These are phyloP conservation scores for Pulveroboletus sp. DNA, from an alignment of 1,284 basidiomycete species.

Conservation along the genomic window DNA sequence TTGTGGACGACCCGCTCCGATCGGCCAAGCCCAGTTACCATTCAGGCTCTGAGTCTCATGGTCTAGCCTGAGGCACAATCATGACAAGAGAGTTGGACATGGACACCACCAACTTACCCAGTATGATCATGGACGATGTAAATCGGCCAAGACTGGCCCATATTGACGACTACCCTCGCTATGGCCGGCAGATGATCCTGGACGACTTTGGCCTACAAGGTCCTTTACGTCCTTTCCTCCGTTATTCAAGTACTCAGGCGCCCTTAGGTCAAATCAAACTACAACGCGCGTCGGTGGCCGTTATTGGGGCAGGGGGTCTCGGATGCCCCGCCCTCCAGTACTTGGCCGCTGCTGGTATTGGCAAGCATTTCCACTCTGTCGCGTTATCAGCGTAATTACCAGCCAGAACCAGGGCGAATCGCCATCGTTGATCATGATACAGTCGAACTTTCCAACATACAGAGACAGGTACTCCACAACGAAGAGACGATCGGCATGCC, in stretches of 20 bases:
- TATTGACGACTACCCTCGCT: constrained; percentile 81
- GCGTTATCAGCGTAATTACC: constrained; percentile 7
- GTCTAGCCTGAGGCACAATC: not conserved
- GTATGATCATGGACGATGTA: constrained; percentile 9
- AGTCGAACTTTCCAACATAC: constrained; percentile 92
- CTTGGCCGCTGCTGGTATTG: constrained; percentile 89
- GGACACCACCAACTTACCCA: not conserved
- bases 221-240: constrained; percentile 29
- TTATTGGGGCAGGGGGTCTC: constrained; percentile 94
- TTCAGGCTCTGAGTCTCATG: not conserved
- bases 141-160: constrained; percentile 37
- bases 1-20: too few species aligned
- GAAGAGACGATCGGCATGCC: constrained; percentile 78
- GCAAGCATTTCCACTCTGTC: constrained; percentile 44
- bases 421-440: constrained; percentile 90
- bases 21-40: too few species aligned
- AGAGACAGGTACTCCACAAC: constrained; percentile 90
- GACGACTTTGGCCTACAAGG: constrained; percentile 86
- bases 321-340: constrained; percentile 97
- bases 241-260: not conserved
- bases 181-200: constrained; percentile 97
- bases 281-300: constrained; percentile 73
- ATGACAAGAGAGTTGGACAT: constrained; percentile 4
- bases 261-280: constrained; percentile 81
- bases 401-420: constrained; percentile 59